phyloP scores from a whole-genome alignment of 305 asterid genomes.

The Coffea humblotiana region DNA sequence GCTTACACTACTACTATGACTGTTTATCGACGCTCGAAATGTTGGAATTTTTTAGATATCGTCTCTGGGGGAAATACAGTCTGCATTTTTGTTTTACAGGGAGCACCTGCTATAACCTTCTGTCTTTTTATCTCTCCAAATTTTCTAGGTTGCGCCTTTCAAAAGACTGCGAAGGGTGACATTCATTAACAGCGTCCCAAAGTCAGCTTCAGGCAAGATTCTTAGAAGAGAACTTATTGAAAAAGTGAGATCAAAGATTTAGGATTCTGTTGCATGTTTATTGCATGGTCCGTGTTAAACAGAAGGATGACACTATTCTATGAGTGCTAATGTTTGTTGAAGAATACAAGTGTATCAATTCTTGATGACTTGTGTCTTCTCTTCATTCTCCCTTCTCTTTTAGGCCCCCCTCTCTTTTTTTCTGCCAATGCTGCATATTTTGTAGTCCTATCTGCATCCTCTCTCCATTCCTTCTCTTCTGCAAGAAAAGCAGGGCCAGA shows the following conservation, averaged over 20 bases:
- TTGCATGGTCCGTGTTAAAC: not conserved
- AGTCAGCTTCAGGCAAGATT: conserved; percentile 86
- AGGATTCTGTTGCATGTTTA: not conserved
- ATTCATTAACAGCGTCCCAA: conserved; percentile 73
- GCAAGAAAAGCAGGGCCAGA: too few species aligned
- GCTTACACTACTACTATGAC: not conserved
- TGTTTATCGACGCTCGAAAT: not conserved
- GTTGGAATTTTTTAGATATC: not conserved
- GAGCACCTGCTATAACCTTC: not conserved
- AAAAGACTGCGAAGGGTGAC: conserved; percentile 70
- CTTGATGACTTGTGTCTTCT: too few species aligned
- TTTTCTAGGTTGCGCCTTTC: conserved; percentile 71
- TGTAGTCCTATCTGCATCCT: not conserved
- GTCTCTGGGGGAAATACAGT: not conserved
- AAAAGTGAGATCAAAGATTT: conserved; percentile 66
- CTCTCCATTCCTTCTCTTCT: too few species aligned
- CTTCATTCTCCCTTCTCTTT: too few species aligned
- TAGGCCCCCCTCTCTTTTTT: too few species aligned
- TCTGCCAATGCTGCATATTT: not conserved
- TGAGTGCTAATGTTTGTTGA: not conserved
- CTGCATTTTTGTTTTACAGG: not conserved
- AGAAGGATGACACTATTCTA: not conserved
- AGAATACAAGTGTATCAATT: not conserved
- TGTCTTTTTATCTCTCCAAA: not conserved
- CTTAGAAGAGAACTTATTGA: conserved; percentile 80